These are phyloP conservation scores for Ogataea populi-albae DNA, from an alignment of 805 yeast species.

Conservation along the genomic window DNA sequence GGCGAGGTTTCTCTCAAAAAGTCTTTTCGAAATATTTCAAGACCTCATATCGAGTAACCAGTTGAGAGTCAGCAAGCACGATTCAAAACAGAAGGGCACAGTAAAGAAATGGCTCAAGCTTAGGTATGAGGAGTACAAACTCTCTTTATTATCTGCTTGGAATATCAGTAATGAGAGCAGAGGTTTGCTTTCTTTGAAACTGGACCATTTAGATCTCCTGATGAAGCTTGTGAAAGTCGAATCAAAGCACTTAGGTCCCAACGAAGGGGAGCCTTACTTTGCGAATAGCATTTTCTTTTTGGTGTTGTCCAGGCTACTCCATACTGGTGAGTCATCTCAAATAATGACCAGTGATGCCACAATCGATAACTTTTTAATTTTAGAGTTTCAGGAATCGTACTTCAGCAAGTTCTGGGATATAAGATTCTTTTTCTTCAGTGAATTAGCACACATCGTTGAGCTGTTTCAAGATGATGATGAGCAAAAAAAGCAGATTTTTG, in stretches of 20 bases:
- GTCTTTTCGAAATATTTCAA: conserved; percentile 48
- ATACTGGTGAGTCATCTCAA: conserved; percentile 36
- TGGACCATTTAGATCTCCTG: conserved; percentile 51
- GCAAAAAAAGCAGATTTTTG: conserved; percentile 23
- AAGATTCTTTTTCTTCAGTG: conserved; percentile 67
- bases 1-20: conserved; percentile 39
- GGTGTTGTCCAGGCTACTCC: conserved; percentile 34
- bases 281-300: conserved; percentile 52
- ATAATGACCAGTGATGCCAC: conserved; percentile 45
- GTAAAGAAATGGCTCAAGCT: conserved; percentile 64
- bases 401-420: conserved; percentile 69
- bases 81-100: conserved; percentile 42
- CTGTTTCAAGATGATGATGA: conserved; percentile 22
- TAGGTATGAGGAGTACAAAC: conserved; percentile 54
- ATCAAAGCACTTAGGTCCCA: conserved; percentile 49
- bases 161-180: conserved; percentile 36
- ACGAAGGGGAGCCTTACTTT: conserved; percentile 54
- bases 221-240: conserved; percentile 59
- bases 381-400: conserved; percentile 55
- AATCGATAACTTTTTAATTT: conserved; percentile 34
- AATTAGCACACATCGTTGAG: conserved; percentile 32
- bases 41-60: conserved; percentile 41
- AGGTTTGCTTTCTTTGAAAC: conserved; percentile 42
- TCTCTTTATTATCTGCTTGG: conserved; percentile 41
- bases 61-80: conserved; percentile 34